These are phyloP conservation scores for Penicillium arizonense DNA, from an alignment of 495 filamentous ascomycete species.

Conservation along the genomic window DNA sequence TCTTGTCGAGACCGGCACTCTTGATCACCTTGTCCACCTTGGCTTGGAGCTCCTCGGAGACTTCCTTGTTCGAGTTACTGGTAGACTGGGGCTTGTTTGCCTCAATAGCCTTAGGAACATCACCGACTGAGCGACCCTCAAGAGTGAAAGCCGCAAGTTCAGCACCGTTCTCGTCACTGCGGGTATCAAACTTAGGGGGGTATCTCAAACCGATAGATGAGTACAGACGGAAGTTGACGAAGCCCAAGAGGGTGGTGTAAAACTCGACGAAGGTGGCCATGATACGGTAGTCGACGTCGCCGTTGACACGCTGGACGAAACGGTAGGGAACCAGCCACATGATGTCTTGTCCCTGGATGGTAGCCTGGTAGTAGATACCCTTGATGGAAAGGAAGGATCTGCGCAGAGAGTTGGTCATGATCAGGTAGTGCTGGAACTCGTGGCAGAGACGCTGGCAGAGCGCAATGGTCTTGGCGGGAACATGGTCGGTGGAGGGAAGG, in stretches of 20 bases:
- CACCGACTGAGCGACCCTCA: slow-evolving; percentile 65
- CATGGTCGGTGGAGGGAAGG: slow-evolving; percentile 81
- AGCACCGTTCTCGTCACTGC: slow-evolving; percentile 82
- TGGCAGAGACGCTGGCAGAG: slow-evolving; percentile 87
- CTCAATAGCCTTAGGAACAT: slow-evolving; percentile 52
- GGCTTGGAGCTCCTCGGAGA: slow-evolving; percentile 48
- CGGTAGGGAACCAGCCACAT: slow-evolving; percentile 96
- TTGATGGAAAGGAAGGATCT: slow-evolving; percentile 98
- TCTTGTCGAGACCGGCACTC: slow-evolving; percentile 40
- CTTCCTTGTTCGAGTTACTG: slow-evolving; percentile 42
- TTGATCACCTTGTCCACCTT: slow-evolving; percentile 55
- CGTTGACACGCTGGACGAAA: slow-evolving; percentile 90
- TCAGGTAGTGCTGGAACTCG: slow-evolving; percentile 97
- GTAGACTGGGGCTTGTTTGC: slow-evolving; percentile 45
- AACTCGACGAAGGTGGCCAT: slow-evolving; percentile 99
- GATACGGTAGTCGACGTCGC: slow-evolving; percentile 94
- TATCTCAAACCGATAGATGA: slow-evolving; percentile 88
- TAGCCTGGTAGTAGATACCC: slow-evolving; percentile 99
- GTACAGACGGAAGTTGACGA: slow-evolving; percentile 93
- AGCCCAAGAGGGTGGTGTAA: slow-evolving; percentile 92
- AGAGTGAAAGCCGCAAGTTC: slow-evolving; percentile 91
- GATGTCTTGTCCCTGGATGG: slow-evolving; percentile 96
- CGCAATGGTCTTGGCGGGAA: slow-evolving; percentile 89
- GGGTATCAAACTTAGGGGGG: slow-evolving; percentile 87
- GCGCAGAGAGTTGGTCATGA: slow-evolving; percentile 80